Conservation (phyloP, 352 stramenopile species). For the Pythium phragmitis region DNA sequence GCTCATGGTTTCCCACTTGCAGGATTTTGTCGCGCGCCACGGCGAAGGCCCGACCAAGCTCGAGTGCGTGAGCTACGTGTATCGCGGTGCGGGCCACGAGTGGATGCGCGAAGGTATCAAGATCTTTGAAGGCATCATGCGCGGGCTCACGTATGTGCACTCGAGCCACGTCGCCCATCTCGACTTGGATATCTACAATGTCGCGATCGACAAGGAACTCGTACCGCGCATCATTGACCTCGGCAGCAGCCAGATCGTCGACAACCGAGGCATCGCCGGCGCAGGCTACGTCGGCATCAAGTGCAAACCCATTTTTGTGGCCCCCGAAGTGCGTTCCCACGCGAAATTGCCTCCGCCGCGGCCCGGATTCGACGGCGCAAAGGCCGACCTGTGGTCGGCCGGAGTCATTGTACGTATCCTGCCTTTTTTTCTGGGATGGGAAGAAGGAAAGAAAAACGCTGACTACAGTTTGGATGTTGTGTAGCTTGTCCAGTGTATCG, state of each 20-base stretch:
- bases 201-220: constrained; percentile 61
- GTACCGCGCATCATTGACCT: constrained; percentile 76
- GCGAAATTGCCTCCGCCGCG: constrained; percentile 52
- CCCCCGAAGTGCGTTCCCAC: constrained; percentile 68
- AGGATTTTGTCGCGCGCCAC: constrained; percentile 61
- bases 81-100: constrained; percentile 63
- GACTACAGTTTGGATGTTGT: constrained; percentile 13
- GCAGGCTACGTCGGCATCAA: constrained; percentile 75
- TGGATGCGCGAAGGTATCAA: constrained; percentile 76
- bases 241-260: constrained; percentile 76
- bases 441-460: neutral
- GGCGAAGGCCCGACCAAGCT: constrained; percentile 64
- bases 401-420: constrained; percentile 69
- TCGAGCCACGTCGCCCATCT: constrained; percentile 75
- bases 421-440: constrained; percentile 1
- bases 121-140: constrained; percentile 65
- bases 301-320: constrained; percentile 77
- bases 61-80: constrained; percentile 81
- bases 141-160: constrained; percentile 78
- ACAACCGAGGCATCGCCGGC: constrained; percentile 58
- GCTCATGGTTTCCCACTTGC: constrained; percentile 69
- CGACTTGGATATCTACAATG: constrained; percentile 86
- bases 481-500: constrained; percentile 75
- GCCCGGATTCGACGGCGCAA: constrained; percentile 69
- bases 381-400: constrained; percentile 76